Conservation (phyloP, 2,329 filamentous ascomycete species). For the Lecanicillium sp. region DNA sequence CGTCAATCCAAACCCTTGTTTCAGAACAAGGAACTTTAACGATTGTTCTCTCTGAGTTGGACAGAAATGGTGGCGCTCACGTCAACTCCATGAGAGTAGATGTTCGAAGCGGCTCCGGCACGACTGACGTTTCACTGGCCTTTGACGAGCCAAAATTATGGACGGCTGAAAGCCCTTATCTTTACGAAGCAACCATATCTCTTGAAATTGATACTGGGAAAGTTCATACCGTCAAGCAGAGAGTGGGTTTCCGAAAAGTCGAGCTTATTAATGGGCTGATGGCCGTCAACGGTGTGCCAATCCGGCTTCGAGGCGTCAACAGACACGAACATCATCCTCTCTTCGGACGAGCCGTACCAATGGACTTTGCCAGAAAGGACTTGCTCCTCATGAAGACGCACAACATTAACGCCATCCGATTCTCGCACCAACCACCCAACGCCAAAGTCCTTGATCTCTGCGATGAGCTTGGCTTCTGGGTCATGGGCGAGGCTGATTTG, state of each 20-base stretch:
- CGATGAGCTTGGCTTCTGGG: slow-evolving; percentile 60
- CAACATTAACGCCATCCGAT: slow-evolving; percentile 65
- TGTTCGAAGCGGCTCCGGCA: slow-evolving; percentile 18
- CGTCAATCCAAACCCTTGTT: slow-evolving; percentile 36
- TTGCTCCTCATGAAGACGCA: slow-evolving; percentile 61
- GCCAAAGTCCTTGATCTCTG: slow-evolving; percentile 50
- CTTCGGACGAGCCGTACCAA: slow-evolving; percentile 54
- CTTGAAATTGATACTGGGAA: slow-evolving; percentile 16
- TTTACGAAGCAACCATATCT: slow-evolving; percentile 47
- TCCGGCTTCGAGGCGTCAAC: slow-evolving; percentile 58
- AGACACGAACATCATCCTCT: slow-evolving; percentile 63
- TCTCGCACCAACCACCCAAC: slow-evolving; percentile 61
- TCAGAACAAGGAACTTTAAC: slow-evolving; percentile 26
- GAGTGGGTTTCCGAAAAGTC: slow-evolving; percentile 56
- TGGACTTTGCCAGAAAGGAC: slow-evolving; percentile 54
- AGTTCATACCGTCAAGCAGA: slow-evolving; percentile 37
- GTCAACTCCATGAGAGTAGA: slow-evolving; percentile 18
- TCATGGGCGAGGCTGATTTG: slow-evolving; percentile 43
- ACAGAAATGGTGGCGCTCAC: slow-evolving; percentile 24
- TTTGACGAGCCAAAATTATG: slow-evolving; percentile 53
- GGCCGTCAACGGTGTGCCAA: slow-evolving; percentile 53
- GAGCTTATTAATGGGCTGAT: slow-evolving; percentile 54
- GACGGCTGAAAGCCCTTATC: slow-evolving; percentile 59
- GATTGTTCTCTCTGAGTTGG: slow-evolving; percentile 34
- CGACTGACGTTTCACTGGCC: slow-evolving; percentile 34